phyloP scores from a whole-genome alignment of 2,329 filamentous ascomycete species.

The Ceratocystis eucalypticola region DNA sequence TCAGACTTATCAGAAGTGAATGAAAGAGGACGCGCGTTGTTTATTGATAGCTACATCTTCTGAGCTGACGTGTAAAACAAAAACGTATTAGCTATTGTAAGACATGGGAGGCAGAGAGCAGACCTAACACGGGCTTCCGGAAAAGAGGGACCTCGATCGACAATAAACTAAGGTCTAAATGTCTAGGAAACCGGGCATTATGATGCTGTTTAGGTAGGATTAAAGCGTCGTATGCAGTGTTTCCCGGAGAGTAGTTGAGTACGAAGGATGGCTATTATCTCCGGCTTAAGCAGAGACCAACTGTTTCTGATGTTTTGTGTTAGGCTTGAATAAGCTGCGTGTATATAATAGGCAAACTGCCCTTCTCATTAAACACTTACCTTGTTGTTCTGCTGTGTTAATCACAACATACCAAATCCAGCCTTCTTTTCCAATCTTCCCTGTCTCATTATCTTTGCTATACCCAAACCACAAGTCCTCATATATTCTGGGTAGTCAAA shows the following conservation, averaged over 20 bases:
- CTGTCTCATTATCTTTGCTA: background rate
- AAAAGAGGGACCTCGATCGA: background rate
- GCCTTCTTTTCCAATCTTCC: background rate
- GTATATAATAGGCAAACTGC: background rate
- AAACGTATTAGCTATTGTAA: background rate
- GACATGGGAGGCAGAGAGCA: background rate
- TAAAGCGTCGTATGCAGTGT: background rate
- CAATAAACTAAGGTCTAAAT: background rate
- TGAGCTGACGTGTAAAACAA: background rate
- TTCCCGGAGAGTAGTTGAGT: background rate
- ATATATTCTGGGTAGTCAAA: background rate
- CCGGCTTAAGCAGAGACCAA: background rate
- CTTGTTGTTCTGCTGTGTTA: background rate
- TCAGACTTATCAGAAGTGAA: background rate
- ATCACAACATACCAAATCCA: background rate
- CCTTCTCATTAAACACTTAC: background rate
- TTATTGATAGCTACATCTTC: background rate
- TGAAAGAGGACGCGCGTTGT: constrained; percentile 1
- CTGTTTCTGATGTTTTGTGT: background rate
- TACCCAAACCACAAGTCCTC: background rate
- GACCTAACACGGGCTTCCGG: background rate
- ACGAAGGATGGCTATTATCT: background rate
- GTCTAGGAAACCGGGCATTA: background rate
- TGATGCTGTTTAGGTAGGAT: background rate
- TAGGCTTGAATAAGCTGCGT: background rate